Conservation (phyloP, 345 rosid genomes). For the Sisymbrium altissimum region DNA sequence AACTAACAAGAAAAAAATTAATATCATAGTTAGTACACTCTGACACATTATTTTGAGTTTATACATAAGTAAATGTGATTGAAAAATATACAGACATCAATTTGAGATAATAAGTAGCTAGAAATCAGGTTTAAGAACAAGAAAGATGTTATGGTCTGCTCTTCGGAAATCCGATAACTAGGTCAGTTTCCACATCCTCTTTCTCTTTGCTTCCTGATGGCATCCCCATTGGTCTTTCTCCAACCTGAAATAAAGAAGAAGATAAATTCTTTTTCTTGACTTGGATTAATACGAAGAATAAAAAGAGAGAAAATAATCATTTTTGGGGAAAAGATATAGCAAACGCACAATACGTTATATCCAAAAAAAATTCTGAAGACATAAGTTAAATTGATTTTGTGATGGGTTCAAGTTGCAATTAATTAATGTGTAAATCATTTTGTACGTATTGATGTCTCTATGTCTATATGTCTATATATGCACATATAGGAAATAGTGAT, state of each 20-base stretch:
- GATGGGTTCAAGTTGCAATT: slow-evolving; percentile 8
- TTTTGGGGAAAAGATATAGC: not conserved
- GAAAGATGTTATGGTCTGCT: slow-evolving; percentile 11
- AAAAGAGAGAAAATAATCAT: not conserved
- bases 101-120: not conserved
- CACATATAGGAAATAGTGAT: not conserved
- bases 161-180: slow-evolving; percentile 43
- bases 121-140: not conserved
- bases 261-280: not conserved
- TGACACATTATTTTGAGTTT: not conserved
- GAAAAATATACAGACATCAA: not conserved
- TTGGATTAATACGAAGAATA: not conserved
- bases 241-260: not conserved
- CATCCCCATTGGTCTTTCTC: slow-evolving; percentile 2
- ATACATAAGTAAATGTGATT: not conserved
- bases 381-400: not conserved
- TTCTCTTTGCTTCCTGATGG: not conserved
- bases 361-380: not conserved
- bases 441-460: not conserved
- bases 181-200: slow-evolving; percentile 47
- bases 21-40: no score
- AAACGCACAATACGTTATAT: not conserved
- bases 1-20: no score
- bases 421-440: not conserved
- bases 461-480: not conserved